These are phyloP conservation scores for Yamadazyma olivae DNA, from an alignment of 805 yeast genomes.

Conservation along the genomic window DNA sequence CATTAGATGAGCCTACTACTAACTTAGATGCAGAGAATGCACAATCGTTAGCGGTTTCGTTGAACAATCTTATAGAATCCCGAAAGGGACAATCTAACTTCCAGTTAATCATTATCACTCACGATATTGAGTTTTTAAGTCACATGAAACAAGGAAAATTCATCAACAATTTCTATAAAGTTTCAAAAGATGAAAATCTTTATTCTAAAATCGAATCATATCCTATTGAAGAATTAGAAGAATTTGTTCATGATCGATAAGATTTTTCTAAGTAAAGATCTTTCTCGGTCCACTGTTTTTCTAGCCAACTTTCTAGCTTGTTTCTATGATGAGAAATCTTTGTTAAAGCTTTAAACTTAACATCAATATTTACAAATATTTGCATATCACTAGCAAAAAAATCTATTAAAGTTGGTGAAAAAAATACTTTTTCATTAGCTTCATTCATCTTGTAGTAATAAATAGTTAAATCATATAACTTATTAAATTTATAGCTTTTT, in stretches of 20 bases:
- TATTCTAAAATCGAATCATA: constrained; percentile 65
- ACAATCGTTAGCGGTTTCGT: constrained; percentile 79
- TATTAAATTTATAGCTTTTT: constrained; percentile 33
- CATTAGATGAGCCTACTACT: constrained; percentile 97
- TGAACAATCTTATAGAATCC: constrained; percentile 69
- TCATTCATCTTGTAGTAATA: constrained; percentile 26
- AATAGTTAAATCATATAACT: constrained; percentile 57
- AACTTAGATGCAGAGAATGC: constrained; percentile 88
- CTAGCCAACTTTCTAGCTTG: constrained; percentile 73
- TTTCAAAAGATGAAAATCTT: constrained; percentile 77
- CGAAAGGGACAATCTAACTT: constrained; percentile 81
- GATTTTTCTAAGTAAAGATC: constrained; percentile 35
- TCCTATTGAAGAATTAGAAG: constrained; percentile 23
- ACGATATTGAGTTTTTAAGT: constrained; percentile 85
- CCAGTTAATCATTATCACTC: constrained; percentile 93
- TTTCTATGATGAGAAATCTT: constrained; percentile 52
- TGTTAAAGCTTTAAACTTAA: constrained; percentile 43
- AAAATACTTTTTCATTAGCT: constrained; percentile 2
- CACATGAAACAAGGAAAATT: constrained; percentile 83
- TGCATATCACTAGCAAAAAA: constrained; percentile 24
- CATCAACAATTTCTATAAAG: constrained; percentile 82
- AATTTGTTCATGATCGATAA: constrained; percentile 1
- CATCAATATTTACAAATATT: constrained; percentile 44
- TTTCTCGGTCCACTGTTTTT: constrained; percentile 66
- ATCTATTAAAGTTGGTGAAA: constrained; percentile 29